Evolutionary conservation across 495 filamentous ascomycete genomes (phyloP), one percentile per base, ranked within the genome.

Genomic region (Usnea hakonensis): DNA sequence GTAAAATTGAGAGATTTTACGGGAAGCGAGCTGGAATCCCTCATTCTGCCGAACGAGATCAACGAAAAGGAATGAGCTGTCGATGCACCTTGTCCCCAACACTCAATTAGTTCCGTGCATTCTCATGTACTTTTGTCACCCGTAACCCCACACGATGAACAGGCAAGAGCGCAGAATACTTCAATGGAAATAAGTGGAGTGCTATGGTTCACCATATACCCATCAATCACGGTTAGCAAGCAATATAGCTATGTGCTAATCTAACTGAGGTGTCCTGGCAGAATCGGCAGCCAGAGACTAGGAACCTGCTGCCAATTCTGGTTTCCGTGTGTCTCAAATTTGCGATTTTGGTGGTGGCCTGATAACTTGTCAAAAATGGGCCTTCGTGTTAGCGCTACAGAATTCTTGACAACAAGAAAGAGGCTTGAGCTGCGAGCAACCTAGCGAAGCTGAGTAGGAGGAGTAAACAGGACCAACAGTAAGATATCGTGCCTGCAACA

Each of bases 91-190:
- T 79, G 67, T 84, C 84, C 68, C 86, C 90, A 73, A 84, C 67
- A 89, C 85, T 93, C 94, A 98, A 67, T 97, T 91, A 65, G 85
- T 83, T 16, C 95, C 95, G 72, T 98, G 97, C 79, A 97, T 97
- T 69, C 78, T 80, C 66, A 81, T 76, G 76, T 95, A 98, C 80
- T 96, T 96, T 97, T 94, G 68, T 97, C 94, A 66, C 93, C 81
- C 62, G 85, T 77, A n/a, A n/a, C n/a, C n/a, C n/a, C 69, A 96
- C 90, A n/a, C 94, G 87, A 71, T 98, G 94, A 58, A 98, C 76
- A 17, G 97, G 80, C 62, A 98, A 74, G 32, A 96, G 74, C 1
- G 87, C 92, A 76, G 97, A 98, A 76, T 97, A 98, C 17, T 95
- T 62, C 58, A 98, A 76, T 94, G 97, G 72, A 98, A 97, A 77